A percentile compares a stretch with the other conserved stretches of the same genome.
Conservation (phyloP, 768 basidiomycete genomes). For the Psilocybe azurescens region DNA sequence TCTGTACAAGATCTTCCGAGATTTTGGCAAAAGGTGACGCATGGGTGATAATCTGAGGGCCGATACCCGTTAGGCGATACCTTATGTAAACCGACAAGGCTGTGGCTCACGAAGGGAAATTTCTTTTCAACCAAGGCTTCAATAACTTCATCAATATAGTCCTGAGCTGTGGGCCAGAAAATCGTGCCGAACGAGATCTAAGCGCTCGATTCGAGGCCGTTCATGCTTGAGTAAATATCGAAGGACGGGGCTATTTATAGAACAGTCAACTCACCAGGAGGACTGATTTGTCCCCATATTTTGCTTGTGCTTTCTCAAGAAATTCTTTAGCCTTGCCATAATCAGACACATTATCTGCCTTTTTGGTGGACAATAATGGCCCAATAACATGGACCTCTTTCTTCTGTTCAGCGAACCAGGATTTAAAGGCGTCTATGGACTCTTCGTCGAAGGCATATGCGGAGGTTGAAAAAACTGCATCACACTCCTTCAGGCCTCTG, state of each 20-base stretch:
- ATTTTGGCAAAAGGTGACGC: slow-evolving; percentile 9
- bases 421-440: slow-evolving; percentile 8
- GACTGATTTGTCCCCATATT: slow-evolving; percentile 10
- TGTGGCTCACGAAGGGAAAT: slow-evolving; percentile 14
- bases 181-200: slow-evolving; percentile 18
- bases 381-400: slow-evolving; percentile 14
- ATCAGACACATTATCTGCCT: background rate
- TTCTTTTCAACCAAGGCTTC: slow-evolving; percentile 16
- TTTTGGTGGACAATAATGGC: slow-evolving; percentile 11
- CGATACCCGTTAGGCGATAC: background rate
- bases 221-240: background rate
- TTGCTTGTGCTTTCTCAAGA: background rate
- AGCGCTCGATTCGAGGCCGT: background rate
- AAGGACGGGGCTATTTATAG: background rate
- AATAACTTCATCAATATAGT: slow-evolving; percentile 15
- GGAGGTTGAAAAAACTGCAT: slow-evolving; percentile 8
- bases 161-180: slow-evolving; percentile 11
- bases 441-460: slow-evolving; percentile 6
- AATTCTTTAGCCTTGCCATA: background rate
- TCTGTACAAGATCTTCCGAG: background rate
- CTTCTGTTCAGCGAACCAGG: slow-evolving; percentile 7
- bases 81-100: background rate
- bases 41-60: slow-evolving; percentile 8
- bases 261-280: slow-evolving; percentile 9
- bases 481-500: slow-evolving; percentile 14